These are phyloP conservation scores for Syncephalis fuscata DNA, from an alignment of 371 early-diverging fungal genomes.

Conservation along the genomic window DNA sequence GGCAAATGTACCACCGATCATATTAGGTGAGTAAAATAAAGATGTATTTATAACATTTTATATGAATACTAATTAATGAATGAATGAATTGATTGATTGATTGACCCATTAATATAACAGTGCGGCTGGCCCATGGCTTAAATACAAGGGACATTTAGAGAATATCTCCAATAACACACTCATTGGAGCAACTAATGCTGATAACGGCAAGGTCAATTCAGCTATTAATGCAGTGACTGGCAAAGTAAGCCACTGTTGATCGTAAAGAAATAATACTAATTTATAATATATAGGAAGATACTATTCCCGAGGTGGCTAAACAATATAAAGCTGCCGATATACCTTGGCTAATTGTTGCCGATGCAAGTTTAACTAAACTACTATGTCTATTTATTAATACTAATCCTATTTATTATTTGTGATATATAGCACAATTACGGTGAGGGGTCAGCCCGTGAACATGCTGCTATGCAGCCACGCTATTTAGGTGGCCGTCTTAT, in stretches of 20 bases:
- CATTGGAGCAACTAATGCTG: constrained; percentile 91
- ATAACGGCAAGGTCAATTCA: constrained; percentile 70
- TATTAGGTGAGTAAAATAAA: constrained; percentile 31
- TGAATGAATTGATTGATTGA: too few relatives aligned
- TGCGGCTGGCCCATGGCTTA: constrained; percentile 92
- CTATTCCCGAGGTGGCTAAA: constrained; percentile 81
- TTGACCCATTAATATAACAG: background rate
- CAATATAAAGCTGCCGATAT: constrained; percentile 64
- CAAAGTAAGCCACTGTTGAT: constrained; percentile 8
- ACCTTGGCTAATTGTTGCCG: constrained; percentile 86
- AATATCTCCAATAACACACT: constrained; percentile 93
- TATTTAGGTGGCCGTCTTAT: constrained; percentile 83
- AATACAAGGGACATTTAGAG: constrained; percentile 92
- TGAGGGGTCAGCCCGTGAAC: constrained; percentile 95
- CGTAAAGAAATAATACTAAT: background rate
- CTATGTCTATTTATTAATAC: background rate
- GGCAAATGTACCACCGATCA: constrained; percentile 98
- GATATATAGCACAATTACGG: constrained; percentile 93
- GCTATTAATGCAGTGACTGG: constrained; percentile 55
- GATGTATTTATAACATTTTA: too few relatives aligned
- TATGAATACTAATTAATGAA: background rate
- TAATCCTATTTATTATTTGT: too few relatives aligned
- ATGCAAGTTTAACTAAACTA: constrained; percentile 23
- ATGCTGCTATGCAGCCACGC: constrained; percentile 89
- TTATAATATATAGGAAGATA: constrained; percentile 31